Conservation (phyloP, 1,284 basidiomycete genomes). For the Hypsizygus ulmarius region DNA sequence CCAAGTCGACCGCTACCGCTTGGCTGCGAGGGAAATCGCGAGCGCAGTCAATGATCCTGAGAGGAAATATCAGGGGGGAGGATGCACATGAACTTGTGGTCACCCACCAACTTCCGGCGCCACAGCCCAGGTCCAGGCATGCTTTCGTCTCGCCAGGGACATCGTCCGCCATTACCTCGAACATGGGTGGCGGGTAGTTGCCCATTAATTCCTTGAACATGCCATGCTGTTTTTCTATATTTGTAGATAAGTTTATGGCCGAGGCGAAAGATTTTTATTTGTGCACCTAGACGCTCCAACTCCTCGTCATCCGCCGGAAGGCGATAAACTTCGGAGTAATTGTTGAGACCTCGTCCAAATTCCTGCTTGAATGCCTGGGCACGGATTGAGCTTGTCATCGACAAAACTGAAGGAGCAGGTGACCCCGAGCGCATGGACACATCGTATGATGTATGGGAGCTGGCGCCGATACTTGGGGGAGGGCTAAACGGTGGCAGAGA, state of each 20-base stretch:
- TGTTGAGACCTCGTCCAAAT: slow-evolving; percentile 68
- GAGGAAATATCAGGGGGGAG: slow-evolving; percentile 65
- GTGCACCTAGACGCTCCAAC: slow-evolving; percentile 61
- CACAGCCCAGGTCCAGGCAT: slow-evolving; percentile 74
- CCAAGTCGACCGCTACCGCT: slow-evolving; percentile 72
- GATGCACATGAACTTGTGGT: slow-evolving; percentile 8
- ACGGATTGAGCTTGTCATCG: slow-evolving; percentile 61
- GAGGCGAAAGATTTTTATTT: not conserved
- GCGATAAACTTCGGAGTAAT: slow-evolving; percentile 73
- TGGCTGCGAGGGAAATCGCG: slow-evolving; percentile 67
- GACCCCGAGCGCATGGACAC: slow-evolving; percentile 58
- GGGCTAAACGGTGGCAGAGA: slow-evolving; percentile 40
- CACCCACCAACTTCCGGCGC: slow-evolving; percentile 69
- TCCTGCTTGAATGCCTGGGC: slow-evolving; percentile 60
- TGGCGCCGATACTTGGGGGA: slow-evolving; percentile 34
- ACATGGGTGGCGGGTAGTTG: slow-evolving; percentile 58
- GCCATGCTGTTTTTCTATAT: slow-evolving; percentile 62
- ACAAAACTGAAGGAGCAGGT: slow-evolving; percentile 65
- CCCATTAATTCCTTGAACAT: slow-evolving; percentile 65
- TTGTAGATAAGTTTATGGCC: not conserved
- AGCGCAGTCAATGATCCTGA: slow-evolving; percentile 73
- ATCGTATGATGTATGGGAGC: slow-evolving; percentile 49
- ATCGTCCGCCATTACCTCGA: slow-evolving; percentile 56
- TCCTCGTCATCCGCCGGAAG: slow-evolving; percentile 77
- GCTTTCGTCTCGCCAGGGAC: slow-evolving; percentile 57